These are phyloP conservation scores for Neopestalotiopsis sp. DNA, from an alignment of 2,329 filamentous ascomycete species.

Conservation along the genomic window DNA sequence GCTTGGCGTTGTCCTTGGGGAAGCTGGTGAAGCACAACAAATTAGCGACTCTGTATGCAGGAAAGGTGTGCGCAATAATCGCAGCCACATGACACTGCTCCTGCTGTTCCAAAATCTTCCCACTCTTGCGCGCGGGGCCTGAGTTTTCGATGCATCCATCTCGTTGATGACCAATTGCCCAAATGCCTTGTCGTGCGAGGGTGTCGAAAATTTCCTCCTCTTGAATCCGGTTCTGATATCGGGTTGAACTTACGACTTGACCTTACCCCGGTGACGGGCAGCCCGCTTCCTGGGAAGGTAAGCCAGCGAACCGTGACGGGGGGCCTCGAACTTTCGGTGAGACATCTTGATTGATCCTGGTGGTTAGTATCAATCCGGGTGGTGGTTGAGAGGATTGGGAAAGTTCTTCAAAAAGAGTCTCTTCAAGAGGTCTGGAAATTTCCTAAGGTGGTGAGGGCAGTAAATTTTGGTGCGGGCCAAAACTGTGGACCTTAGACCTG, in stretches of 20 bases:
- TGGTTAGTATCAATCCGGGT: constrained; percentile 33
- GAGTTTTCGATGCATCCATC: background rate
- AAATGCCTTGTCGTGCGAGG: background rate
- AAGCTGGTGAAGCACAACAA: constrained; percentile 67
- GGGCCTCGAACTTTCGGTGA: constrained; percentile 76
- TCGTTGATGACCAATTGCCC: constrained; percentile 1
- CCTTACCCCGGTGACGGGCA: constrained; percentile 92
- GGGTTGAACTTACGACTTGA: constrained; percentile 81
- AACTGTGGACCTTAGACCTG: constrained; percentile 23
- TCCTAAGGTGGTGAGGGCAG: constrained; percentile 10
- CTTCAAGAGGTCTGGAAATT: constrained; percentile 15
- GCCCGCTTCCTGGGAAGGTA: constrained; percentile 91
- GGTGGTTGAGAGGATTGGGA: constrained; percentile 31
- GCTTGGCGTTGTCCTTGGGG: constrained; percentile 99
- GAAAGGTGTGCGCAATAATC: background rate
- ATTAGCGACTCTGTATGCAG: background rate
- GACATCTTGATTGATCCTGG: constrained; percentile 44
- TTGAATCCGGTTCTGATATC: background rate
- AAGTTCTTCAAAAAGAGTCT: constrained; percentile 18
- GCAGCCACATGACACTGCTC: background rate
- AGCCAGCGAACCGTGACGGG: constrained; percentile 92
- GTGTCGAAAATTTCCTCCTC: background rate
- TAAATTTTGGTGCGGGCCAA: constrained; percentile 17
- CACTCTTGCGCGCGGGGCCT: background rate
- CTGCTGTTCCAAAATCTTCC: background rate